These are phyloP conservation scores for Blastobotrys capitulatus DNA, from an alignment of 1,139 yeast species.

Conservation along the genomic window DNA sequence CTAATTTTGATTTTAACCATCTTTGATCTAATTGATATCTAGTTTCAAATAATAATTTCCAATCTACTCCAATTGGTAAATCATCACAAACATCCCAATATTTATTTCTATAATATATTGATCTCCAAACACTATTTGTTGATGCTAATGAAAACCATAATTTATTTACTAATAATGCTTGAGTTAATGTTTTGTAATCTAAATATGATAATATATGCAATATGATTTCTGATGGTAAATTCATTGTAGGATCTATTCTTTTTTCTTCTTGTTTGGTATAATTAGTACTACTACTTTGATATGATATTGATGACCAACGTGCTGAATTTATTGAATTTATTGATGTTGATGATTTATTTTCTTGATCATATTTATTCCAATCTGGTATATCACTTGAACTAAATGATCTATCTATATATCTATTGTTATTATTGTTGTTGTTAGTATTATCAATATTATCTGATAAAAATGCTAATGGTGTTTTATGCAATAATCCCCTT, in stretches of 20 bases:
- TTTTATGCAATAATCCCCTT: conserved; percentile 6
- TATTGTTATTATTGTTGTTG: background rate
- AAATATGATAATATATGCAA: conserved; percentile 22
- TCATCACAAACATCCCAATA: conserved; percentile 20
- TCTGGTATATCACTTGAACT: no score
- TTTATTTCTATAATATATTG: conserved; percentile 16
- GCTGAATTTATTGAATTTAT: no score
- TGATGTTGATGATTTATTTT: no score
- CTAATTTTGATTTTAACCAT: conserved; percentile 27
- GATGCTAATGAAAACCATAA: conserved; percentile 24
- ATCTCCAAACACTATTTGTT: conserved; percentile 28
- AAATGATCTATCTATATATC: background rate
- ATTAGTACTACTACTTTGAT: conserved; percentile 26
- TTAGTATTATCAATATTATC: background rate
- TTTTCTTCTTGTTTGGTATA: no score
- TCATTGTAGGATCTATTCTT: conserved; percentile 20
- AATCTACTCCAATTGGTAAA: conserved; percentile 17
- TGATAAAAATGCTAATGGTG: conserved; percentile 6
- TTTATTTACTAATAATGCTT: conserved; percentile 24
- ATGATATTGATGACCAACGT: no score
- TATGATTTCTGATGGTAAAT: conserved; percentile 29
- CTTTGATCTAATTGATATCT: conserved; percentile 27
- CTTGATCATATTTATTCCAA: background rate
- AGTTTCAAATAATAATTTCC: conserved; percentile 28
- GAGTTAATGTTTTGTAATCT: conserved; percentile 18